Evolutionary conservation across 2,329 filamentous ascomycete genomes (phyloP).

Genomic region (Huntiella moniliformis): DNA sequence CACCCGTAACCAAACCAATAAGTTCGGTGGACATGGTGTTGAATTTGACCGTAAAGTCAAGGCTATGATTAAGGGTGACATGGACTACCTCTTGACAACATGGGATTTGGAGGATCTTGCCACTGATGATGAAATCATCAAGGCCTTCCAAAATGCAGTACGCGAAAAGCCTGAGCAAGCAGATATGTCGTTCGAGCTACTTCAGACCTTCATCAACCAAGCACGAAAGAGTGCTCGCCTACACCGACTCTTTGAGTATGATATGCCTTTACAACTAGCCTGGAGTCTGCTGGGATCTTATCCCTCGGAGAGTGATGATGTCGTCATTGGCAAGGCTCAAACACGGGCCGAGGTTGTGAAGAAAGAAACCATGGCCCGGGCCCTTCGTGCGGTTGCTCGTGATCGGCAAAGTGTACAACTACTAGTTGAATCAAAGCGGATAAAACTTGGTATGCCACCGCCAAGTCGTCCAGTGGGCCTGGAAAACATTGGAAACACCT

Average conservation of each 20-base stretch:
- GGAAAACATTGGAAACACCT: slow-evolving; percentile 90
- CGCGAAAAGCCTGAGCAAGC: slow-evolving; percentile 13
- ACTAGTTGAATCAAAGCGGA: slow-evolving; percentile 10
- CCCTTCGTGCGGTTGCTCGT: slow-evolving; percentile 16
- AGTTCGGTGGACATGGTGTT: slow-evolving; percentile 6
- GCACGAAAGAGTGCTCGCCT: slow-evolving; percentile 12
- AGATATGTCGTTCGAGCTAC: slow-evolving; percentile 13
- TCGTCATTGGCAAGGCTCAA: slow-evolving; percentile 10
- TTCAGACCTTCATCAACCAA: slow-evolving; percentile 14
- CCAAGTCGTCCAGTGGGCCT: slow-evolving; percentile 43
- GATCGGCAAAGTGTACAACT: slow-evolving; percentile 15
- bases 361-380: slow-evolving; percentile 14
- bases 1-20: slow-evolving; percentile 6
- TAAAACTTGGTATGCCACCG: slow-evolving; percentile 25
- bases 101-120: slow-evolving; percentile 13
- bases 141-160: slow-evolving; percentile 13
- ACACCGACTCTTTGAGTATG: slow-evolving; percentile 6
- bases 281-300: slow-evolving; percentile 10
- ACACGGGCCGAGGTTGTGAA: slow-evolving; percentile 5
- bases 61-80: slow-evolving; percentile 9
- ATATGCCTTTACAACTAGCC: slow-evolving; percentile 11
- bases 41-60: slow-evolving; percentile 12
- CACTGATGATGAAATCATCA: slow-evolving; percentile 14
- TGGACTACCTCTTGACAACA: slow-evolving; percentile 12
- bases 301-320: slow-evolving; percentile 3